phyloP scores from a whole-genome alignment of 371 early-diverging fungal species.

The Syncephalis plumigaleata region DNA sequence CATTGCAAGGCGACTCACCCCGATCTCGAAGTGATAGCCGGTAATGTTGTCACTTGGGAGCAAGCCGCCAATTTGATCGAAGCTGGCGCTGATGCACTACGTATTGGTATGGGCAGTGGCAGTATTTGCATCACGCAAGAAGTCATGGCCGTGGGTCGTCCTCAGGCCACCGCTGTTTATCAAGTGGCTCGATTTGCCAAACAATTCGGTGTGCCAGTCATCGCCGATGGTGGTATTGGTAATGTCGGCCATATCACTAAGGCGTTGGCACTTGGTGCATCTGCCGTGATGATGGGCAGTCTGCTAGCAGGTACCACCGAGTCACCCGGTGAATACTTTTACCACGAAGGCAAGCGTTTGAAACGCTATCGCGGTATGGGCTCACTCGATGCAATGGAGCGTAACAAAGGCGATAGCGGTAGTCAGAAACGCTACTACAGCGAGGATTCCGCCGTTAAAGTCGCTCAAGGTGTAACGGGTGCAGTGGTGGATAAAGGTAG shows the following conservation, averaged over 20 bases:
- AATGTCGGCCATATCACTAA: slow-evolving; percentile 95
- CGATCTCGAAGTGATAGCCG: slow-evolving; percentile 77
- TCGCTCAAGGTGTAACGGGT: slow-evolving; percentile 95
- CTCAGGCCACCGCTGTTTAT: slow-evolving; percentile 95
- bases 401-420: slow-evolving; percentile 37
- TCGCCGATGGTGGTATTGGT: slow-evolving; percentile 93
- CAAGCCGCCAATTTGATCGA: slow-evolving; percentile 82
- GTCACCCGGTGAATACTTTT: slow-evolving; percentile 94
- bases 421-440: slow-evolving; percentile 88
- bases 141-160: slow-evolving; percentile 96
- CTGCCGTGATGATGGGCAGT: slow-evolving; percentile 95
- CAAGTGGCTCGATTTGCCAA: slow-evolving; percentile 83
- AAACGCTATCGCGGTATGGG: slow-evolving; percentile 98
- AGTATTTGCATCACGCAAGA: slow-evolving; percentile 97
- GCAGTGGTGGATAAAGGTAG: slow-evolving; percentile 92
- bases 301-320: slow-evolving; percentile 90
- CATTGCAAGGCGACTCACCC: slow-evolving; percentile 70
- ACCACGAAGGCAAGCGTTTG: slow-evolving; percentile 89
- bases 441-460: slow-evolving; percentile 89
- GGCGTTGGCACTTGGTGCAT: slow-evolving; percentile 86
- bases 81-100: slow-evolving; percentile 90
- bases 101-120: slow-evolving; percentile 95
- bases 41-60: slow-evolving; percentile 92
- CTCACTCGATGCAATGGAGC: slow-evolving; percentile 90
- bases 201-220: slow-evolving; percentile 86